These are phyloP conservation scores for Epicoccum nigrum DNA, from an alignment of 2,329 filamentous ascomycete genomes.

Conservation along the genomic window DNA sequence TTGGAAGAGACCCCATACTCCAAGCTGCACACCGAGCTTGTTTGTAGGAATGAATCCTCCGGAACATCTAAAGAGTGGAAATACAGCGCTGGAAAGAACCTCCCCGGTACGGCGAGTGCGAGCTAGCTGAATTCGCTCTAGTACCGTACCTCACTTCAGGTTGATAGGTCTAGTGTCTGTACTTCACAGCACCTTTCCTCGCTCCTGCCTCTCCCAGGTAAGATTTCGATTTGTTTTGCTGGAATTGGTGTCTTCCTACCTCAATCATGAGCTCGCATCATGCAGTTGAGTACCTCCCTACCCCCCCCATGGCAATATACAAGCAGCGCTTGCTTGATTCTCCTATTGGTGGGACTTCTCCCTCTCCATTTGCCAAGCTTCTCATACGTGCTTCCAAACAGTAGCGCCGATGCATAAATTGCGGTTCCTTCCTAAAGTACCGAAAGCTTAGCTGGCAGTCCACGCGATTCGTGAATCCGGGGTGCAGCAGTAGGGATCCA, in stretches of 20 bases:
- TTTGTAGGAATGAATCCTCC: not conserved
- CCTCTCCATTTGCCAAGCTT: constrained; percentile 23
- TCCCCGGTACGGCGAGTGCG: not conserved
- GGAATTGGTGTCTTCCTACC: not conserved
- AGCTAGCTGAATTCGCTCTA: constrained; percentile 1
- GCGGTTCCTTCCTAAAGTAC: constrained; percentile 10
- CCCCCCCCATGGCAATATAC: constrained; percentile 4
- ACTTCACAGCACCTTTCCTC: not conserved
- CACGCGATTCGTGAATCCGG: constrained; percentile 14
- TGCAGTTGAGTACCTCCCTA: not conserved
- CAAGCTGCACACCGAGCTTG: not conserved
- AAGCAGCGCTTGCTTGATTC: constrained; percentile 8
- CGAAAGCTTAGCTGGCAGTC: constrained; percentile 10
- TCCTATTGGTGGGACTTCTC: constrained; percentile 35
- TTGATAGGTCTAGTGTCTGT: not conserved
- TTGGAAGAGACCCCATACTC: not conserved
- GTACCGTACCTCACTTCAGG: not conserved
- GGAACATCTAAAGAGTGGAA: constrained; percentile 2
- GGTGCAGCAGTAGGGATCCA: constrained; percentile 11
- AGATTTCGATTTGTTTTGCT: not conserved
- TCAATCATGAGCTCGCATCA: not conserved
- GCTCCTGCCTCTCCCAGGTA: not conserved
- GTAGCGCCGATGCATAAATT: constrained; percentile 24
- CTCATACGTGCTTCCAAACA: constrained; percentile 21
- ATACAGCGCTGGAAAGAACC: not conserved